Percentiles rank a stretch among this genome's conserved stretches.
Conservation (phyloP, 2,329 filamentous ascomycete species). For the Penicillium decumbens region DNA sequence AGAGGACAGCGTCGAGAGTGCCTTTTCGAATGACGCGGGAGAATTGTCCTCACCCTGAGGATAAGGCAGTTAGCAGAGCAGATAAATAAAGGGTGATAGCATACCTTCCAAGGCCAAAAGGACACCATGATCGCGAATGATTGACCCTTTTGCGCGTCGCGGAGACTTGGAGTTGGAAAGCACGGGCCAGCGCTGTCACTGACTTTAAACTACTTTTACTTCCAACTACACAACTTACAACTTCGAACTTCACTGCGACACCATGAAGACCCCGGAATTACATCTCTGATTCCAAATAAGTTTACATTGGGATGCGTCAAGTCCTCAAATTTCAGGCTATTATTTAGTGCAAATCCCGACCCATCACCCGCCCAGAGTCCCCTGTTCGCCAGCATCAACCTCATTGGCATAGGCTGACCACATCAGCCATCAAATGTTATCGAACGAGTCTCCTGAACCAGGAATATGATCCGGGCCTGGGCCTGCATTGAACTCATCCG, state of each 20-base stretch:
- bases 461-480: background rate
- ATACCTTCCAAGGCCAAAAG: conserved; percentile 79
- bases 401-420: background rate
- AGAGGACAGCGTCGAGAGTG: conserved; percentile 70
- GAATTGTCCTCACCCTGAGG: conserved; percentile 70
- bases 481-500: background rate
- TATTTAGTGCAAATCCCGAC: background rate
- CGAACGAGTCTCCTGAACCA: too few relatives aligned
- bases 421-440: background rate
- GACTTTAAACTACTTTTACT: background rate
- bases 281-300: background rate
- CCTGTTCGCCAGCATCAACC: background rate
- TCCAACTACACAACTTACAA: background rate
- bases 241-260: background rate
- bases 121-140: conserved; percentile 60
- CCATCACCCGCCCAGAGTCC: background rate
- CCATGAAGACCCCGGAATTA: background rate
- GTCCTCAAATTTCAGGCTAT: background rate
- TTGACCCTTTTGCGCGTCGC: background rate
- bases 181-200: conserved; percentile 1
- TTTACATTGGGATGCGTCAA: background rate
- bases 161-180: background rate
- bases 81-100: conserved; percentile 18
- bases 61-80: conserved; percentile 1
- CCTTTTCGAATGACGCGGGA: conserved; percentile 88